A percentile compares a stretch with the other conserved stretches of the same genome.
phyloP scores from a whole-genome alignment of 768 basidiomycete species.

The Lenzites betulinus region DNA sequence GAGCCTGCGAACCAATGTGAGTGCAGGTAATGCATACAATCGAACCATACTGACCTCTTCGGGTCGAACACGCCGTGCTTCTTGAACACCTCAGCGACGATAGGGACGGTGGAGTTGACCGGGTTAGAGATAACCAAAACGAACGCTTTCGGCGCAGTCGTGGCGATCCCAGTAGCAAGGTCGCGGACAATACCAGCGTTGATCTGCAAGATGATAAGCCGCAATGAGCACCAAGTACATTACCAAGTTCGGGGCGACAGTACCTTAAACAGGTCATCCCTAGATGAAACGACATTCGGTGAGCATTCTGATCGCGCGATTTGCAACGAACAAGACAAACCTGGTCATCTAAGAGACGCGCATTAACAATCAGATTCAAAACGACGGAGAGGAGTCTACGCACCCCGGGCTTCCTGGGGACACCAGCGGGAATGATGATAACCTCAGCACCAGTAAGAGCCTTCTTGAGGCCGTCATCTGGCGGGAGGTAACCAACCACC shows the following conservation, averaged over 20 bases:
- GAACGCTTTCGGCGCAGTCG: slow-evolving; percentile 81
- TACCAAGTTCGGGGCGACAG: neutral
- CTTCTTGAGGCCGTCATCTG: slow-evolving; percentile 82
- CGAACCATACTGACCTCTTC: slow-evolving; percentile 61
- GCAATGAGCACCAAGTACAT: neutral
- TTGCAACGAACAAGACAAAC: slow-evolving; percentile 32
- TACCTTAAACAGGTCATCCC: slow-evolving; percentile 96
- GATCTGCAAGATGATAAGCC: slow-evolving; percentile 55
- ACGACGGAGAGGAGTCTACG: slow-evolving; percentile 34
- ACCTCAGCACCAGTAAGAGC: slow-evolving; percentile 83
- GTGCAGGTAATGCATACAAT: neutral
- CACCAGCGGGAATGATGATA: slow-evolving; percentile 94
- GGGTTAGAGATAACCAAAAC: slow-evolving; percentile 98
- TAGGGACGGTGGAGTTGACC: slow-evolving; percentile 98
- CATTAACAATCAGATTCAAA: slow-evolving; percentile 2
- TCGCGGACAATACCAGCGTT: slow-evolving; percentile 97
- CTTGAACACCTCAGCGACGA: slow-evolving; percentile 95
- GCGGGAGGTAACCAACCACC: slow-evolving; percentile 77
- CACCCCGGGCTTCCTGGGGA: slow-evolving; percentile 93
- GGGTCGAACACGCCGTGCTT: slow-evolving; percentile 89
- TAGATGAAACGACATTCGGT: slow-evolving; percentile 32
- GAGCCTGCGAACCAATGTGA: slow-evolving; percentile 50
- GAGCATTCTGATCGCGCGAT: slow-evolving; percentile 1
- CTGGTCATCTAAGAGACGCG: slow-evolving; percentile 47
- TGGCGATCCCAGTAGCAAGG: slow-evolving; percentile 89